A percentile compares a stretch with the other conserved stretches of the same genome.
Conservation (phyloP, 1,284 basidiomycete species). For the Apiotrichum porosum region DNA sequence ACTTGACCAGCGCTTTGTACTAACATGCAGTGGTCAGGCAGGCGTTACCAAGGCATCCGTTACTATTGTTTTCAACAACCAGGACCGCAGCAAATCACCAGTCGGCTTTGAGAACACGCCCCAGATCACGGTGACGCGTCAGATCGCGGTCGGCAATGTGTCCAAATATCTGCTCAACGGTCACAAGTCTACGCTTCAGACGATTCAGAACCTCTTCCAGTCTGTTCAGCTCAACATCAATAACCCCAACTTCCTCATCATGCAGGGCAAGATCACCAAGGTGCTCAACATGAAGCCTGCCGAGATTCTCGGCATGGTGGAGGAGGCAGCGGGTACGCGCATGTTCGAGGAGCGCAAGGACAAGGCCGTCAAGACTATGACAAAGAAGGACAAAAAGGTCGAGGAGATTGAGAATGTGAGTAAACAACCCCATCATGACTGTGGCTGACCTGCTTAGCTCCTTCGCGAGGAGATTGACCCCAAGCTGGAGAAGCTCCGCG, state of each 20-base stretch:
- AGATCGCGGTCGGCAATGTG: conserved; percentile 89
- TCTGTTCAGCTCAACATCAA: conserved; percentile 99
- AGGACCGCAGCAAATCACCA: conserved; percentile 81
- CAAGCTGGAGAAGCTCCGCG: conserved; percentile 84
- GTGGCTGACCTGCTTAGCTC: conserved; percentile 44
- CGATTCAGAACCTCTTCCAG: conserved; percentile 90
- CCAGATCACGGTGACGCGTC: conserved; percentile 91
- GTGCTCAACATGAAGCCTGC: conserved; percentile 98
- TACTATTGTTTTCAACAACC: conserved; percentile 98
- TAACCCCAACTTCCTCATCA: conserved; percentile 99
- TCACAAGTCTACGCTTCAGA: conserved; percentile 85
- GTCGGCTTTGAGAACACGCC: conserved; percentile 74
- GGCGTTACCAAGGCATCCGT: conserved; percentile 97
- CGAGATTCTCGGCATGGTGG: conserved; percentile 97
- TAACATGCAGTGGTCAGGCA: conserved; percentile 77
- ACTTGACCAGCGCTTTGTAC: no score
- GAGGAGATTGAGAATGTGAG: conserved; percentile 70
- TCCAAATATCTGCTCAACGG: conserved; percentile 98
- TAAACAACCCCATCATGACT: conserved; percentile 3
- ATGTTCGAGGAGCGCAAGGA: conserved; percentile 99
- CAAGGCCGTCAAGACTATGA: conserved; percentile 94
- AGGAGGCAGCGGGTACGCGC: conserved; percentile 95
- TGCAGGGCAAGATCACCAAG: conserved; percentile 96
- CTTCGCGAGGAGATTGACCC: conserved; percentile 90
- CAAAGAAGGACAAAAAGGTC: conserved; percentile 95